Conservation (phyloP, 2,329 filamentous ascomycete genomes). For the Coleophoma crateriformis region DNA sequence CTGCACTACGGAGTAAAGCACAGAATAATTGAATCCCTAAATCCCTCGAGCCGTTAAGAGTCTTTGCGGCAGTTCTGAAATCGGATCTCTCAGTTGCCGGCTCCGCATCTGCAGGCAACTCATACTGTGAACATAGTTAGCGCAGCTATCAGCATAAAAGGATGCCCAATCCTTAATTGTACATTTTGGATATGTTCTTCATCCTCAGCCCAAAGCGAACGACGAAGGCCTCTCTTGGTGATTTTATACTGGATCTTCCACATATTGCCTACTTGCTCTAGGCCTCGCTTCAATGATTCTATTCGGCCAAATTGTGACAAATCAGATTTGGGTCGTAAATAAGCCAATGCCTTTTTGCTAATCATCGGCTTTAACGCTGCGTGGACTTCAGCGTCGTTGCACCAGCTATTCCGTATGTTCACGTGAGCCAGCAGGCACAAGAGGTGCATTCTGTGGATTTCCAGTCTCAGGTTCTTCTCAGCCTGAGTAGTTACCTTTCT, state of each 20-base stretch:
- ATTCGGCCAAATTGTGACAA: conserved; percentile 71
- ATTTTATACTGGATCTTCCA: conserved; percentile 69
- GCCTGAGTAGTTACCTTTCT: conserved; percentile 47
- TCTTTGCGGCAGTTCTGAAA: conserved; percentile 63
- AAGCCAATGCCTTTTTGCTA: conserved; percentile 56
- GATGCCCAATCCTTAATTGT: conserved; percentile 17
- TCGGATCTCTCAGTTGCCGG: conserved; percentile 63
- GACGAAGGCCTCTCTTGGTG: conserved; percentile 63
- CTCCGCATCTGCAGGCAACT: conserved; percentile 41
- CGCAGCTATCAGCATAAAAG: no score
- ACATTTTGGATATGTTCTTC: conserved; percentile 54
- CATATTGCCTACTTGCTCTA: conserved; percentile 61
- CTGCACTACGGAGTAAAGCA: conserved; percentile 75
- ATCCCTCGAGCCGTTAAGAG: conserved; percentile 76
- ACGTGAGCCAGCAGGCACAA: conserved; percentile 77
- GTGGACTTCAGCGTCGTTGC: conserved; percentile 70
- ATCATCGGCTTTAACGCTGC: conserved; percentile 59
- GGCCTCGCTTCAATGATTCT: conserved; percentile 70
- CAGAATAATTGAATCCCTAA: conserved; percentile 89
- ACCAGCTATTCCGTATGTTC: conserved; percentile 79
- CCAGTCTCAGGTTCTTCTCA: conserved; percentile 53
- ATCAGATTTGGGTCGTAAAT: conserved; percentile 62
- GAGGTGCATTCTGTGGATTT: conserved; percentile 83
- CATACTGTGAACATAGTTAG: conserved; percentile 10
- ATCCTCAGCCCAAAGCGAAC: conserved; percentile 71